Evolutionary conservation across 2,329 filamentous ascomycete genomes (phyloP), one percentile per base, ranked within the genome.

Genomic region (Proliferodiscus dingleyae): DNA sequence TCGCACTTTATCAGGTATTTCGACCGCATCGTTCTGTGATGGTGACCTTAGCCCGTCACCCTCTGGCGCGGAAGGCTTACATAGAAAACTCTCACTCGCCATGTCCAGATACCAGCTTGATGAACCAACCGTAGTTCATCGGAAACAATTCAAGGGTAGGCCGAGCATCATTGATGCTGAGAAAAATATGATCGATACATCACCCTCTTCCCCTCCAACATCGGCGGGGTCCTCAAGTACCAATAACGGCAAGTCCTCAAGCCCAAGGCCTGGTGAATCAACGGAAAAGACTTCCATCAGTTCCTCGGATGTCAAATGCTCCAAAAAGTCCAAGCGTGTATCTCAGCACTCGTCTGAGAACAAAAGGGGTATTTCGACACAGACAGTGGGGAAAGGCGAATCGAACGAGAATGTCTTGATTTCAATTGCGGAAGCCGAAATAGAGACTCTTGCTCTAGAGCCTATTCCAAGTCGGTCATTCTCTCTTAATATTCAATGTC

Each of bases 41-140:
- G 22, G 18, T 41, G 21, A 42, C 16, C 9, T 37, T 32, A 3
- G 28, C 28, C 24, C 28, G 38, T 32, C 48, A 41, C n/a, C 23
- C n/a, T 30, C 38, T 32, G 47, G 29, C 18, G 33, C 53, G 59
- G 45, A 56, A 21, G 47, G 37, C 21, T 16, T 43, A 21, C 43
- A 42, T 22, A 51, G 49, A 36, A 69, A 64, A 48, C 65, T 73
- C 51, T 69, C 70, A 16, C 61, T 66, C 39, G 65, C 66, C 18
- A 57, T 71, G 18, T 59, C 70, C 37, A 68, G 66, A 45, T 51
- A 55, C 13, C 62, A 66, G 22, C 55, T 66, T 16, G 67, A 26
- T 26, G 24, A 70, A 23, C 66, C 66, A 4, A 73, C 70, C 2
- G 63, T 73, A 5, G 65, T 75, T 18, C 68, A 68, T 51, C 66